Conservation (phyloP, 2,329 filamentous ascomycete species). For the Hymenoscyphus linearis region DNA sequence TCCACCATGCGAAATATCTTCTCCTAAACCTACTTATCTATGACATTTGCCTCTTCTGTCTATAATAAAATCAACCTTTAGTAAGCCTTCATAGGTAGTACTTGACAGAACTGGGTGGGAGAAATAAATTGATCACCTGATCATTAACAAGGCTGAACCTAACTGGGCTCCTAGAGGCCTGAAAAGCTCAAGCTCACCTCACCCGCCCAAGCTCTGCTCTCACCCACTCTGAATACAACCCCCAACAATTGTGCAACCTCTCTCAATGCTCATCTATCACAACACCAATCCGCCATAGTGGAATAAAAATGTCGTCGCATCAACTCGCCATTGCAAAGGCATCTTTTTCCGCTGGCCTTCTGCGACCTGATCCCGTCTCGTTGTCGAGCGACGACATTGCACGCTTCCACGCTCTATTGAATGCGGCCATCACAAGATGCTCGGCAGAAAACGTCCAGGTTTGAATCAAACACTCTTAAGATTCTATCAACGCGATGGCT, state of each 20-base stretch:
- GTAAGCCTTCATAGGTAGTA: neutral
- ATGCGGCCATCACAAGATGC: slow-evolving; percentile 63
- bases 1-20: neutral
- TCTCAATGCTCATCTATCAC: neutral
- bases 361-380: slow-evolving; percentile 68
- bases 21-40: neutral
- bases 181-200: too few species aligned
- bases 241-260: neutral
- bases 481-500: slow-evolving; percentile 32
- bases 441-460: slow-evolving; percentile 82
- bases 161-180: too few species aligned
- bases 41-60: neutral
- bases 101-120: neutral
- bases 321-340: slow-evolving; percentile 75
- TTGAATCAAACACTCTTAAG: slow-evolving; percentile 42
- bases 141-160: neutral
- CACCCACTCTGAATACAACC: neutral
- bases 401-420: slow-evolving; percentile 61
- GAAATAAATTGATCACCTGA: neutral
- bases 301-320: slow-evolving; percentile 54
- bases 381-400: slow-evolving; percentile 65
- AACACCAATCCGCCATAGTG: slow-evolving; percentile 4
- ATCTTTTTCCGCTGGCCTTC: slow-evolving; percentile 66
- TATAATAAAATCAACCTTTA: neutral
- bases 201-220: too few species aligned